Evolutionary conservation across 306 rosid species (phyloP), one percentile per base, ranked within the genome.

Genomic region (Cicer judaicum): DNA sequence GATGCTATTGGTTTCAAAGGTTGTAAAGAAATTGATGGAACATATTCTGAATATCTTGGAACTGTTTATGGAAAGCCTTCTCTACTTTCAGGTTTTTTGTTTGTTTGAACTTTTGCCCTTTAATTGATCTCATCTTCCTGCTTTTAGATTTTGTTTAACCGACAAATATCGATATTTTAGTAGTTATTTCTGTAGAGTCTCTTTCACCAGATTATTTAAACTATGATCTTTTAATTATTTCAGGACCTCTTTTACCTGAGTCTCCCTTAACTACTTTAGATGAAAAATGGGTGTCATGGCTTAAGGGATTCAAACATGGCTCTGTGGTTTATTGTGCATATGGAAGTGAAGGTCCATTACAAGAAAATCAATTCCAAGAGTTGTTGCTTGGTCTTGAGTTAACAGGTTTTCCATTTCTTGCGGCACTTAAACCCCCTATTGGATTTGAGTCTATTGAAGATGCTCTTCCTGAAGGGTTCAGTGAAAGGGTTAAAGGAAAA

Each of bases 1-100:
- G 78, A 79, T 38, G 83, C 78, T 13, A 10, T 79, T 6, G 78
- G 62, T 4, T 79, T 15, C 74, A 79, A 72, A 79, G 78, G 83
- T 6, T 72, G 83, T 5, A 54, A 42, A 54, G 74, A 79, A 72
- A 46, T 64, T 18, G 78, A 72, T 5, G 78, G 69, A n/a, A 53
- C 24, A 0, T 79, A 72, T 65, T 56, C 39, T 2, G 70, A 73
- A 8, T 79, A 43, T 56, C 53, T 72, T 38, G 69, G 24, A 64
- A 9, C 0, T 7, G 29, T 36, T 6, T 72, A 36, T 38, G 34
- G 12, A 0, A 79, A 79, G 39, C 83, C 83, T 7, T 24, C 34
- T 46, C 10, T 79, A 0, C 74, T 79, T 18, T 79, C 78, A n/a
- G 83, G 83, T 13, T 74, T 78, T 14, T 24, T 79, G n/a, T n/a